These are phyloP conservation scores for Clonostachys byssicola DNA, from an alignment of 2,329 filamentous ascomycete species.

Conservation along the genomic window DNA sequence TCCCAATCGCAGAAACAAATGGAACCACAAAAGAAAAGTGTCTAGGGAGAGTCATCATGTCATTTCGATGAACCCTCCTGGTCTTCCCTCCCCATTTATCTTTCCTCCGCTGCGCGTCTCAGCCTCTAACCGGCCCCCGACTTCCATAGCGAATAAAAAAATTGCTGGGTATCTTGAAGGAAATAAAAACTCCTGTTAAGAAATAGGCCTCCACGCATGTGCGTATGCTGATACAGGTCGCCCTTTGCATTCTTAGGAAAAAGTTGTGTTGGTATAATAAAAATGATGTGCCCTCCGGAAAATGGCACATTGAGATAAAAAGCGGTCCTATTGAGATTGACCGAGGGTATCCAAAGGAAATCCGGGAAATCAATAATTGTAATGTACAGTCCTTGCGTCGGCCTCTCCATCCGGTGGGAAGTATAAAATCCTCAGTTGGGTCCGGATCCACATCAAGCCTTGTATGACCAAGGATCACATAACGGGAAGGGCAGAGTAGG, in stretches of 20 bases:
- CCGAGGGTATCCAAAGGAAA: constrained; percentile 1
- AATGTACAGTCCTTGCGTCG: constrained; percentile 1
- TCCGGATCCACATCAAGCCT: constrained; percentile 1
- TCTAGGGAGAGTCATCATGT: too few relatives aligned
- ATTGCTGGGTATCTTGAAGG: constrained; percentile 4
- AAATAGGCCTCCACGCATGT: not conserved
- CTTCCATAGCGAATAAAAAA: not conserved
- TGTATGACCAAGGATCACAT: not conserved
- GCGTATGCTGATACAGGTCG: constrained; percentile 2
- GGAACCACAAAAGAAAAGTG: too few relatives aligned
- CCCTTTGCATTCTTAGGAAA: constrained; percentile 2
- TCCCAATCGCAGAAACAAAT: too few relatives aligned
- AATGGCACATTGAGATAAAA: not conserved
- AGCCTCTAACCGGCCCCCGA: not conserved
- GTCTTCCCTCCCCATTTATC: not conserved
- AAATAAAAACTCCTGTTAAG: constrained; percentile 1
- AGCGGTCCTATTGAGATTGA: not conserved
- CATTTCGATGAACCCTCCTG: too few relatives aligned
- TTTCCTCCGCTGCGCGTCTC: not conserved
- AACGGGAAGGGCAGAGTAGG: not conserved
- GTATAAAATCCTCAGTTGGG: not conserved
- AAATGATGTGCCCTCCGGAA: not conserved
- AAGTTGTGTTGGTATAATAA: not conserved
- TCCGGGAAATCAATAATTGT: not conserved
- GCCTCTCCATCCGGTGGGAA: constrained; percentile 1